Base-by-base conservation (phyloP, 345 rosid species). In the Brassica nigra region DNA sequence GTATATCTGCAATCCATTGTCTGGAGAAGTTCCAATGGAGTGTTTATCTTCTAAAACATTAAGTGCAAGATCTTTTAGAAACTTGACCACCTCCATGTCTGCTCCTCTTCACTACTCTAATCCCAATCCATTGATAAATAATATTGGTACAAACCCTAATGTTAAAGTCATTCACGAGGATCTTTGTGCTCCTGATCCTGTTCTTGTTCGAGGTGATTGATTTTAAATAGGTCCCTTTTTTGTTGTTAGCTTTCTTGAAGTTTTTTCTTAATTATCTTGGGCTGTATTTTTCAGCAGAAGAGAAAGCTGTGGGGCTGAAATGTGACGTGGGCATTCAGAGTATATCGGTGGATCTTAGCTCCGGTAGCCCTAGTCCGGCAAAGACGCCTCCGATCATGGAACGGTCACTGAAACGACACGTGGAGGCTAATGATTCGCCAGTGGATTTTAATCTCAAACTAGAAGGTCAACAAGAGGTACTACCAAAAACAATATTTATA, bases 21-120 rank as follows among this genome's bases (percentile, higher is more conserved):
- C 99, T n/a, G 98, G 99, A 71, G 88, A 92, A 80, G 91, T 93
- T 29, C 99, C 99, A n/a, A 83, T 86, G 97, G 99, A 93, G 80
- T 96, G 99, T 83, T 82, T 96, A 28, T 96, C 99, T 16, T 90
- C 97, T 2, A 94, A 91, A 83, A 89, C 97, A 28, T 79, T 92
- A 2, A 85, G 92, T 31, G 90, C 87, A 29, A 89, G 95, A 84
- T 93, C 98, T 15, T 93, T 91, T 62, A 86, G 88, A 12, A 85
- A 79, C 76, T 75, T 81, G 20, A 80, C 82, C 2, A 84, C 82
- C 3, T 82, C 91, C 37, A 87, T 90, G 95, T 93, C 99, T 82
- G 91, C 91, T 47, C 97, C 98, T 82, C 97, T 91, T 47, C 87
- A 81, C 87, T 66, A 77, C 80, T 74, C 79, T 63, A 62, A 77